Percentiles rank a stretch among this genome's conserved stretches.
Evolutionary conservation across 192 early-diverging fungal genomes (phyloP).

Genomic region (Lobulomyces angularis): DNA sequence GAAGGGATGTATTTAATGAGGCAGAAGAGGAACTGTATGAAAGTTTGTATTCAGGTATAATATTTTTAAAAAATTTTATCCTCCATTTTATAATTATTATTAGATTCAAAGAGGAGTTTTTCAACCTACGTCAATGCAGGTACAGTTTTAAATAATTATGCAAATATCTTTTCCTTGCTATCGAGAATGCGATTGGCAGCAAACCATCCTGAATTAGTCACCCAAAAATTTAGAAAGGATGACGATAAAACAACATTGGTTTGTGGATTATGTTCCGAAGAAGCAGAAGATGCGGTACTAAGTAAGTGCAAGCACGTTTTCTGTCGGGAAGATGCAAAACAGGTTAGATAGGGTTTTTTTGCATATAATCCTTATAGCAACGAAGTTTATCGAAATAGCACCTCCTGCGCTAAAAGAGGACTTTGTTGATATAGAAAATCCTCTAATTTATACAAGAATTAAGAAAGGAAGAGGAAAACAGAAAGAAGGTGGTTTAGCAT

Average conservation of each 20-base stretch:
- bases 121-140: slow-evolving; percentile 65
- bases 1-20: slow-evolving; percentile 72
- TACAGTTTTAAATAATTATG: slow-evolving; percentile 85
- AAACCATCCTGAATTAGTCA: slow-evolving; percentile 74
- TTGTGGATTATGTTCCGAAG: slow-evolving; percentile 76
- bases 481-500: too few species aligned
- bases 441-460: too few species aligned
- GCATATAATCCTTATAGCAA: too few species aligned
- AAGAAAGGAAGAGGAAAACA: too few species aligned
- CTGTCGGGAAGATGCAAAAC: slow-evolving; percentile 68
- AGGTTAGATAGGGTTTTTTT: slow-evolving; percentile 14
- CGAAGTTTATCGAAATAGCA: too few species aligned
- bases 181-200: slow-evolving; percentile 79
- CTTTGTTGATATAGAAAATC: too few species aligned
- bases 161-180: slow-evolving; percentile 83
- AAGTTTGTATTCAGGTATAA: slow-evolving; percentile 58
- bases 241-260: slow-evolving; percentile 56
- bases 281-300: slow-evolving; percentile 73
- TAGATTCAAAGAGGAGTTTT: slow-evolving; percentile 52
- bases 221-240: slow-evolving; percentile 37
- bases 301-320: slow-evolving; percentile 81
- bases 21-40: slow-evolving; percentile 85
- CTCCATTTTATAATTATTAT: neutral
- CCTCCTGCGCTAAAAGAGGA: too few species aligned
- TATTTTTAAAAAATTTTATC: neutral